Percentiles rank a stretch among this genome's conserved stretches.
phyloP scores from a whole-genome alignment of 345 rosid genomes.

The Syzygium aromaticum region DNA sequence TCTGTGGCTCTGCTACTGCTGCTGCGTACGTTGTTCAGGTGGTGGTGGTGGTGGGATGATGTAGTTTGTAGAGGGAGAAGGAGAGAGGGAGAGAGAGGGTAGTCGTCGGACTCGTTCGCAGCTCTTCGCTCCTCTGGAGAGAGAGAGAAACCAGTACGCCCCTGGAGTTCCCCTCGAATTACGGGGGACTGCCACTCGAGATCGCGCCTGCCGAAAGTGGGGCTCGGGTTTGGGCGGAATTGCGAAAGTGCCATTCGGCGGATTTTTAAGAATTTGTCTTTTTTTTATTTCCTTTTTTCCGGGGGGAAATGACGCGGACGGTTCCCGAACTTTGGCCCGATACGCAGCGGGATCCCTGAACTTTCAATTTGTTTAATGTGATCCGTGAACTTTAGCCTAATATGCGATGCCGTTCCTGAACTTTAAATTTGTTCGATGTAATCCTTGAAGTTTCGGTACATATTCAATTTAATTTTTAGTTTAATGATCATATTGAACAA shows the following conservation, averaged over 20 bases:
- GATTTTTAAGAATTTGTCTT: not conserved
- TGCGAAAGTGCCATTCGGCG: not conserved
- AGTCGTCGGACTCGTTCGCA: not conserved
- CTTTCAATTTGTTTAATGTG: no score
- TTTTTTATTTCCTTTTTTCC: not conserved
- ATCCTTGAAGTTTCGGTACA: rapidly evolving
- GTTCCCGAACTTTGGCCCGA: no score
- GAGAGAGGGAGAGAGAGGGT: not conserved
- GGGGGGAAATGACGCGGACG: no score
- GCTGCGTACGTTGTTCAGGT: not conserved
- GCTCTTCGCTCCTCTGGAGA: not conserved
- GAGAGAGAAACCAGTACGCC: not conserved
- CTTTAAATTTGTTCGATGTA: no score
- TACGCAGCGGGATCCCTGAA: rapidly evolving
- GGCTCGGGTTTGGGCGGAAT: not conserved
- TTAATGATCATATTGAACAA: no score
- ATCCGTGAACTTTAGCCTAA: rapidly evolving
- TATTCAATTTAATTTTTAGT: no score
- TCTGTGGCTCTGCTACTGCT: not conserved
- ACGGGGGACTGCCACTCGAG: not conserved
- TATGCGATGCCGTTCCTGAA: rapidly evolving
- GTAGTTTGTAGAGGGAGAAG: not conserved
- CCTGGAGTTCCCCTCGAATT: constrained; percentile 1
- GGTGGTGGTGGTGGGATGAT: not conserved
- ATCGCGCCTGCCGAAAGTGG: not conserved